phyloP scores from a whole-genome alignment of 805 yeast genomes.

The Sugiyamaella americana region DNA sequence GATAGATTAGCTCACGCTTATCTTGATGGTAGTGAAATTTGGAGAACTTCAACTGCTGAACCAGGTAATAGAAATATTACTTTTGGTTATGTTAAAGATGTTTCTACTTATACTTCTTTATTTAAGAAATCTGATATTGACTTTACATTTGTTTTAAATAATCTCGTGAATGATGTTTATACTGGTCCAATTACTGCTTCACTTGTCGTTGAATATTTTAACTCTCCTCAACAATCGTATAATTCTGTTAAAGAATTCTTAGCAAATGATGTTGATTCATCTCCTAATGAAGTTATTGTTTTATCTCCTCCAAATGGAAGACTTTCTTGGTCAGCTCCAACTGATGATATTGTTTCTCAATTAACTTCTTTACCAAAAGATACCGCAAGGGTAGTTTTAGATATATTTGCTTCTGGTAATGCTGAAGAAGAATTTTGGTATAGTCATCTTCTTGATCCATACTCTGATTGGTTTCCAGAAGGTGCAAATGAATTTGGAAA shows the following conservation, averaged over 20 bases:
- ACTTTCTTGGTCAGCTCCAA: slow-evolving; percentile 25
- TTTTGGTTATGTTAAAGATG: slow-evolving; percentile 56
- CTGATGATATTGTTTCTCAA: slow-evolving; percentile 44
- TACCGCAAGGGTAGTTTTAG: slow-evolving; percentile 52
- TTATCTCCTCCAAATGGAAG: slow-evolving; percentile 22
- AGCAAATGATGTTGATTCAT: slow-evolving; percentile 14
- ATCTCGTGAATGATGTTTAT: slow-evolving; percentile 43
- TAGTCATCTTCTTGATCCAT: slow-evolving; percentile 43
- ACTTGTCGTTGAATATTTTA: slow-evolving; percentile 47
- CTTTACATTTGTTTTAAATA: slow-evolving; percentile 57
- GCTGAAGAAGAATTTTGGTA: slow-evolving; percentile 85
- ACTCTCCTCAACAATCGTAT: slow-evolving; percentile 24
- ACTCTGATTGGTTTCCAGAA: slow-evolving; percentile 29
- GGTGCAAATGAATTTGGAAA: slow-evolving; percentile 34
- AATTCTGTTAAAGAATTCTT: slow-evolving; percentile 8
- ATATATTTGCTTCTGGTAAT: slow-evolving; percentile 66
- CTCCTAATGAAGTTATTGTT: slow-evolving; percentile 20
- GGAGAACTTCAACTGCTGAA: slow-evolving; percentile 87
- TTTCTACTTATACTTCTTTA: slow-evolving; percentile 48
- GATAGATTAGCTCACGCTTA: slow-evolving; percentile 35
- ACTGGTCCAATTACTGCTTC: slow-evolving; percentile 56
- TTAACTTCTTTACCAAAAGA: slow-evolving; percentile 47
- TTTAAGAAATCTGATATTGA: slow-evolving; percentile 32
- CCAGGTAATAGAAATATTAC: slow-evolving; percentile 45
- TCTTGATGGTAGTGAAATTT: slow-evolving; percentile 51